A percentile compares a stretch with the other conserved stretches of the same genome.
These are phyloP conservation scores for Trichaptum fuscoviolaceum DNA, from an alignment of 768 basidiomycete species.

Conservation along the genomic window DNA sequence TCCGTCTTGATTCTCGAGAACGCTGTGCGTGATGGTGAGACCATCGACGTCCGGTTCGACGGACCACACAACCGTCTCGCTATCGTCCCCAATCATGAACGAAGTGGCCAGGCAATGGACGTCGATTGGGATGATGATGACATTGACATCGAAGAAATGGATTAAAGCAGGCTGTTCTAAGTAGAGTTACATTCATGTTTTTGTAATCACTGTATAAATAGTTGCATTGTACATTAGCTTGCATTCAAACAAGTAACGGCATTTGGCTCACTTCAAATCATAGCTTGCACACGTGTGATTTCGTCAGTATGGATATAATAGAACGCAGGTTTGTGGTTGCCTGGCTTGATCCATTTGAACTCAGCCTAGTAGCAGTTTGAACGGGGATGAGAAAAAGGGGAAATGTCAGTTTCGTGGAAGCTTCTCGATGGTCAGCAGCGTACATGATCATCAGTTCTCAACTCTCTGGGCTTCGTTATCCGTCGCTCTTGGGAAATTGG, in stretches of 20 bases:
- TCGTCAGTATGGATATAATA: neutral
- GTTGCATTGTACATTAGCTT: neutral
- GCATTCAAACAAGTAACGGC: neutral
- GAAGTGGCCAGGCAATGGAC: conserved; percentile 35
- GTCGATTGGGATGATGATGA: conserved; percentile 57
- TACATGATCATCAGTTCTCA: conserved; percentile 2
- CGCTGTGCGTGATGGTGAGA: conserved; percentile 77
- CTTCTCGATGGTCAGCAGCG: neutral
- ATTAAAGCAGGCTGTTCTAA: conserved; percentile 25
- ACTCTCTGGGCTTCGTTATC: neutral
- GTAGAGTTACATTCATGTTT: neutral
- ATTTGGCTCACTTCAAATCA: neutral
- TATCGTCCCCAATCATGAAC: conserved; percentile 80
- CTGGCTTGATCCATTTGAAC: neutral
- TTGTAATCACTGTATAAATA: conserved; percentile 3
- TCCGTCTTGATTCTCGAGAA: conserved; percentile 82
- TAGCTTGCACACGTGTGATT: neutral
- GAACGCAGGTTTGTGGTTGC: neutral
- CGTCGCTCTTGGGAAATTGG: neutral
- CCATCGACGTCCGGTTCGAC: conserved; percentile 70
- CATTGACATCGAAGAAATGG: conserved; percentile 70
- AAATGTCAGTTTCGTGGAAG: neutral
- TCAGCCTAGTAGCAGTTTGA: neutral
- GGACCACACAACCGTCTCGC: conserved; percentile 72
- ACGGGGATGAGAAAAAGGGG: neutral